A percentile compares a stretch with the other conserved stretches of the same genome.
These are phyloP conservation scores for Chaetomium cochliodes DNA, from an alignment of 495 filamentous ascomycete species.

Conservation along the genomic window DNA sequence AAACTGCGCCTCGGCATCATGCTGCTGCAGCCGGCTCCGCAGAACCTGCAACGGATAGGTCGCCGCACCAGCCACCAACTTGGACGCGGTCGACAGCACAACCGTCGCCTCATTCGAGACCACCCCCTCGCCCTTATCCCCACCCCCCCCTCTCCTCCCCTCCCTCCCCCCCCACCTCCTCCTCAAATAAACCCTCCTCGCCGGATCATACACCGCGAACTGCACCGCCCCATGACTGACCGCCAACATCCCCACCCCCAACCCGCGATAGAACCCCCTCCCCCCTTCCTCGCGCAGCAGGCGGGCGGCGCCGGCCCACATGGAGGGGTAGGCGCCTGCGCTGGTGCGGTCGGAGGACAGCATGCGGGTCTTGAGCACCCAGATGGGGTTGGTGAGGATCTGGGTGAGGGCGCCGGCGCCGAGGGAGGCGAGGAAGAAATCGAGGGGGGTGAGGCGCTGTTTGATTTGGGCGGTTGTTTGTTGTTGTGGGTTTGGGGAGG, in stretches of 20 bases:
- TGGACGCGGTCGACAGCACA: conserved; percentile 72
- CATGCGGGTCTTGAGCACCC: conserved; percentile 99
- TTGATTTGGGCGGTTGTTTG: neutral
- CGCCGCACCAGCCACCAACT: conserved; percentile 78
- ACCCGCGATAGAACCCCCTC: conserved; percentile 76
- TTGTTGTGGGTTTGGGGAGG: neutral
- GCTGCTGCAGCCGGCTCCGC: conserved; percentile 80
- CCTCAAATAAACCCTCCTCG: conserved; percentile 59
- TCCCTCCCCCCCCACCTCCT: conserved; percentile 24
- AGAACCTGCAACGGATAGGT: conserved; percentile 96
- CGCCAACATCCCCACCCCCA: conserved; percentile 81
- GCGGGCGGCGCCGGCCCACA: conserved; percentile 62
- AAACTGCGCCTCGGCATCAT: conserved; percentile 71
- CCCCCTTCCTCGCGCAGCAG: conserved; percentile 69
- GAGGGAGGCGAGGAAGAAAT: conserved; percentile 82
- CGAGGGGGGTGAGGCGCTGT: conserved; percentile 57
- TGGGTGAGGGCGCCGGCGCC: conserved; percentile 72
- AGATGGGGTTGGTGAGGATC: conserved; percentile 89
- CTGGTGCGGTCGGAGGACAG: conserved; percentile 70
- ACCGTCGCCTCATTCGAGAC: conserved; percentile 77
- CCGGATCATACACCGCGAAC: conserved; percentile 90
- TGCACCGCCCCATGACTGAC: conserved; percentile 93
- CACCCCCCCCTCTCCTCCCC: conserved; percentile 9
- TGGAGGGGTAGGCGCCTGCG: conserved; percentile 78
- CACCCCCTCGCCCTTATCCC: conserved; percentile 12